Conservation (phyloP, 371 early-diverging fungal species). For the Catenaria anguillulae region DNA sequence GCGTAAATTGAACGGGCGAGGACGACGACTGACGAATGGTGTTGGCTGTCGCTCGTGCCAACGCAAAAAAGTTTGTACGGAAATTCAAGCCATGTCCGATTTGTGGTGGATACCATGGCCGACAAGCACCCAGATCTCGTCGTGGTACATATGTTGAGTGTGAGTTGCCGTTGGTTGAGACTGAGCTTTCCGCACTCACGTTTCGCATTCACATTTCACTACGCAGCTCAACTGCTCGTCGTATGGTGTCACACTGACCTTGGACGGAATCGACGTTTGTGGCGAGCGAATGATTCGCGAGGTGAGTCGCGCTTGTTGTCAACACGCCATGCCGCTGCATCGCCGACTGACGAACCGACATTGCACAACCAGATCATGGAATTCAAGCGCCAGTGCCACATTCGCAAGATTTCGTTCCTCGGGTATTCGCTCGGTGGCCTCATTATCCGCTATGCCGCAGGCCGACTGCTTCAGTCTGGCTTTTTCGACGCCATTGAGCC, state of each 20-base stretch:
- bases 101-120: background rate
- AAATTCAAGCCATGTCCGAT: background rate
- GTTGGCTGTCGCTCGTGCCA: too few relatives aligned
- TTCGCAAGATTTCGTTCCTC: conserved; percentile 45
- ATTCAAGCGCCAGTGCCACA: conserved; percentile 12
- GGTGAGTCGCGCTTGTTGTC: too few relatives aligned
- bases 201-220: background rate
- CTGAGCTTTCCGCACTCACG: background rate
- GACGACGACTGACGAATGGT: too few relatives aligned
- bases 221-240: background rate
- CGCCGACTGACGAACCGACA: too few relatives aligned
- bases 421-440: conserved; percentile 74
- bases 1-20: too few relatives aligned
- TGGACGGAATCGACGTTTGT: conserved; percentile 53
- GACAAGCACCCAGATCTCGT: background rate
- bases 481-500: conserved; percentile 40
- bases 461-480: conserved; percentile 38
- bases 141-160: background rate
- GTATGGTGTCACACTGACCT: conserved; percentile 18
- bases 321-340: too few relatives aligned
- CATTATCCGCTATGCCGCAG: conserved; percentile 52
- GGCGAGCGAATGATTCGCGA: conserved; percentile 32
- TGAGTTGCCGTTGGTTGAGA: too few relatives aligned
- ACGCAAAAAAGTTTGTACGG: background rate
- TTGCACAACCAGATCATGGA: conserved; percentile 9